A percentile compares a stretch with the other conserved stretches of the same genome.
Conservation (phyloP, 164 flowering plant genomes). For the Paratinospora sagittata region DNA sequence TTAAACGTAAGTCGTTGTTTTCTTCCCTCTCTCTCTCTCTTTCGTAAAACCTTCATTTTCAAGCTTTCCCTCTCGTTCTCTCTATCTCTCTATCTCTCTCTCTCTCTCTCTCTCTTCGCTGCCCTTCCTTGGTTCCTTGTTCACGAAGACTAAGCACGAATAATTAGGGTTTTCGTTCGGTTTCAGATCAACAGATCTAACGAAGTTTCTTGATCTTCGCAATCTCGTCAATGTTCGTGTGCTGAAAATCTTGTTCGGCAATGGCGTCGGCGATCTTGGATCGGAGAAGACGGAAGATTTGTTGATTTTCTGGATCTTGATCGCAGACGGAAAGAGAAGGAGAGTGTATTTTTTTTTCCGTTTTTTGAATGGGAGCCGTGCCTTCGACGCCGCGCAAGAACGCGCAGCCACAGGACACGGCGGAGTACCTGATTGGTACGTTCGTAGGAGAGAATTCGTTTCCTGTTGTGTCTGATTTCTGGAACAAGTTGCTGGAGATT, state of each 20-base stretch:
- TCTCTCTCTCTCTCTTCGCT: slow-evolving; percentile 12
- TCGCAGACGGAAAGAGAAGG: not conserved
- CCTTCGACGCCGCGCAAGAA: slow-evolving; percentile 75
- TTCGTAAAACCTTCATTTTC: slow-evolving; percentile 19
- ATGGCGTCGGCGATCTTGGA: not conserved
- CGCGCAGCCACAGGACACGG: slow-evolving; percentile 54
- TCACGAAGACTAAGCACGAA: not conserved
- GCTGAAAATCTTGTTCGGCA: not conserved
- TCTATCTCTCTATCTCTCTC: slow-evolving; percentile 11
- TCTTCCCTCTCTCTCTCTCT: not conserved
- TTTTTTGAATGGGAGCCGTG: slow-evolving; percentile 65
- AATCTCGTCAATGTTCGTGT: not conserved
- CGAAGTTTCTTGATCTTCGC: not conserved
- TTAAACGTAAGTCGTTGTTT: not conserved
- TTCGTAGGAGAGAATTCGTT: slow-evolving; percentile 77
- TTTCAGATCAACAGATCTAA: slow-evolving; percentile 19
- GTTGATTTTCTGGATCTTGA: slow-evolving; percentile 9
- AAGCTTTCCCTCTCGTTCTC: slow-evolving; percentile 14
- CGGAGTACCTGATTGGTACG: slow-evolving; percentile 64
- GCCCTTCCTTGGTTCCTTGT: not conserved
- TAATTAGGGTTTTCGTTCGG: not conserved
- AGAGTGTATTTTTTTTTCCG: not conserved
- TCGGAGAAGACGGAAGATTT: not conserved
- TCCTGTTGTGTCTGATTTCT: slow-evolving; percentile 74
- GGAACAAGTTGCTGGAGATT: slow-evolving; percentile 85